A percentile compares a stretch with the other conserved stretches of the same genome.
Evolutionary conservation across 306 rosid species (phyloP).

Genomic region (Casuarina glauca): DNA sequence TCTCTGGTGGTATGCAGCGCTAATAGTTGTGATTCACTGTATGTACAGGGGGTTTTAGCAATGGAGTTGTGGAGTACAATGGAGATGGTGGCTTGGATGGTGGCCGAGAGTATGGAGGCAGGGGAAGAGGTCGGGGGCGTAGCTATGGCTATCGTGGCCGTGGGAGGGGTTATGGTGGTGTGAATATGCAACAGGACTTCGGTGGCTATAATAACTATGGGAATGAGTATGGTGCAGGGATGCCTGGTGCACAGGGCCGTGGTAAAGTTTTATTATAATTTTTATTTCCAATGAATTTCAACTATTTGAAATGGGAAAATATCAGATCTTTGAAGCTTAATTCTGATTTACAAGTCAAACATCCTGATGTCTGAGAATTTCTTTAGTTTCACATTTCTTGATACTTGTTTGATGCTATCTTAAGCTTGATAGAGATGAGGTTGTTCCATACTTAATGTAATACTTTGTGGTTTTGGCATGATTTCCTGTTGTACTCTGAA

Average conservation of each 20-base stretch:
- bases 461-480: neutral
- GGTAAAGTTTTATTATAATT: slow-evolving; percentile 10
- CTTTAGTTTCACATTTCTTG: neutral
- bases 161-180: slow-evolving; percentile 26
- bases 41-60: slow-evolving; percentile 20
- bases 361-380: neutral
- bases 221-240: slow-evolving; percentile 27
- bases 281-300: neutral
- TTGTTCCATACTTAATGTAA: neutral
- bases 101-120: slow-evolving; percentile 27
- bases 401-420: neutral
- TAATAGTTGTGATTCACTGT: neutral
- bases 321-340: neutral
- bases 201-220: slow-evolving; percentile 24
- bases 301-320: neutral
- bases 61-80: slow-evolving; percentile 29
- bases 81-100: slow-evolving; percentile 21
- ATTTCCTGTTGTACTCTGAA: neutral
- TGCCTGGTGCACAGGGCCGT: slow-evolving; percentile 4
- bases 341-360: neutral
- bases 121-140: slow-evolving; percentile 28
- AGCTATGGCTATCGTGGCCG: slow-evolving; percentile 25
- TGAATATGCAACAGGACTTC: slow-evolving; percentile 19
- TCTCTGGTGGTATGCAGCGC: neutral
- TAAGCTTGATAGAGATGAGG: neutral